Percentiles rank a stretch among this genome's conserved stretches.
phyloP scores from a whole-genome alignment of 768 basidiomycete species.

The Coprinopsis sp. region DNA sequence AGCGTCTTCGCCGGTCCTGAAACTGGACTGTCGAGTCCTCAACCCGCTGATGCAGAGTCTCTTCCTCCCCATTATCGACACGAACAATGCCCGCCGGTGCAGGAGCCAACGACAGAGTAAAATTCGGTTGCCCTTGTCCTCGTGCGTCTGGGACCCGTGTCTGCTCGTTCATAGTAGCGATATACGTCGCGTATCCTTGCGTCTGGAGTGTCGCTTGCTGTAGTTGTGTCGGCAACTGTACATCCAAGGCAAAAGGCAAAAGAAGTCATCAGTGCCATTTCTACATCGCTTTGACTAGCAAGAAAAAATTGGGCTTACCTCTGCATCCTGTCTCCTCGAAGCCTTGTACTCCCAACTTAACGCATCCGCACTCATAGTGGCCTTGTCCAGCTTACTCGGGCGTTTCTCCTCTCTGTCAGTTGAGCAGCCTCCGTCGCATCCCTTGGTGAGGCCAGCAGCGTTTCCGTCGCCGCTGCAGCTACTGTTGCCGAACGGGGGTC shows the following conservation, averaged over 20 bases:
- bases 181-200: conserved; percentile 40
- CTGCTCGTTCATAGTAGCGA: conserved; percentile 31
- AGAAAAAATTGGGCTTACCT: conserved; percentile 33
- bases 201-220: conserved; percentile 54
- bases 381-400: conserved; percentile 35
- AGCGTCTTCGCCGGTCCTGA: too few relatives aligned
- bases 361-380: conserved; percentile 41
- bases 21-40: too few relatives aligned
- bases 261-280: conserved; percentile 4
- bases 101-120: not conserved
- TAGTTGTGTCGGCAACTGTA: conserved; percentile 49
- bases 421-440: conserved; percentile 56
- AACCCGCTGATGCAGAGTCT: too few relatives aligned
- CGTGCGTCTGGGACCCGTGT: conserved; percentile 7
- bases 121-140: too few relatives aligned
- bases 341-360: conserved; percentile 45
- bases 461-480: conserved; percentile 29
- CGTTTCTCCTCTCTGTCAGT: conserved; percentile 50
- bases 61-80: too few relatives aligned
- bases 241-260: conserved; percentile 47
- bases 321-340: conserved; percentile 45
- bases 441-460: conserved; percentile 51
- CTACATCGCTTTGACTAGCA: too few relatives aligned
- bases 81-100: too few relatives aligned
- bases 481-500: conserved; percentile 10